Conservation (phyloP, 1,139 yeast species). For the Meyerozyma elateridarum region DNA sequence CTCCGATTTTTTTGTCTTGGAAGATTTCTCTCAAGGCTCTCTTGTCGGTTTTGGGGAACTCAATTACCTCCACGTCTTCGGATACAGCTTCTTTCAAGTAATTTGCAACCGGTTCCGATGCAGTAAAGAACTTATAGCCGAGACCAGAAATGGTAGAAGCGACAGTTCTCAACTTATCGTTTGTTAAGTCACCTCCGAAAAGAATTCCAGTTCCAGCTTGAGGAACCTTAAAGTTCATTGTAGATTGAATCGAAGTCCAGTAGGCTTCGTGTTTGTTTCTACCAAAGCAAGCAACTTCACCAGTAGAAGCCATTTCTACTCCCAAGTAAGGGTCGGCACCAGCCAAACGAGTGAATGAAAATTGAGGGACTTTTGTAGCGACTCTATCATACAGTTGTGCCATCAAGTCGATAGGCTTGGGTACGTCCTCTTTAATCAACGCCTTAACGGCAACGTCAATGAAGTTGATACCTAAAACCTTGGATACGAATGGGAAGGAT, state of each 20-base stretch:
- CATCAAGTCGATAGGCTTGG: conserved; percentile 69
- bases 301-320: conserved; percentile 98
- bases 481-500: conserved; percentile 97
- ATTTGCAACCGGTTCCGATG: conserved; percentile 64
- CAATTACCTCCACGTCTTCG: conserved; percentile 60
- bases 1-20: conserved; percentile 75
- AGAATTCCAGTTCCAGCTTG: conserved; percentile 83
- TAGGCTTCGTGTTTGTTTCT: conserved; percentile 80
- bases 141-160: conserved; percentile 65
- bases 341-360: conserved; percentile 94
- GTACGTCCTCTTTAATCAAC: conserved; percentile 66
- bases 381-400: conserved; percentile 60
- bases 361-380: conserved; percentile 97
- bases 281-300: conserved; percentile 97
- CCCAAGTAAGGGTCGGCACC: conserved; percentile 99
- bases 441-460: conserved; percentile 93
- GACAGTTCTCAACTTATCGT: conserved; percentile 66
- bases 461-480: conserved; percentile 89
- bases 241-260: conserved; percentile 95
- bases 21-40: conserved; percentile 90
- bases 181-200: conserved; percentile 87
- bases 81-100: conserved; percentile 53
- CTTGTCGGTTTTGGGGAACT: conserved; percentile 89
- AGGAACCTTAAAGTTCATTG: conserved; percentile 95
- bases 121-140: conserved; percentile 79